Evolutionary conservation across 2,329 filamentous ascomycete genomes (phyloP).

Genomic region (Aspergillus persii): DNA sequence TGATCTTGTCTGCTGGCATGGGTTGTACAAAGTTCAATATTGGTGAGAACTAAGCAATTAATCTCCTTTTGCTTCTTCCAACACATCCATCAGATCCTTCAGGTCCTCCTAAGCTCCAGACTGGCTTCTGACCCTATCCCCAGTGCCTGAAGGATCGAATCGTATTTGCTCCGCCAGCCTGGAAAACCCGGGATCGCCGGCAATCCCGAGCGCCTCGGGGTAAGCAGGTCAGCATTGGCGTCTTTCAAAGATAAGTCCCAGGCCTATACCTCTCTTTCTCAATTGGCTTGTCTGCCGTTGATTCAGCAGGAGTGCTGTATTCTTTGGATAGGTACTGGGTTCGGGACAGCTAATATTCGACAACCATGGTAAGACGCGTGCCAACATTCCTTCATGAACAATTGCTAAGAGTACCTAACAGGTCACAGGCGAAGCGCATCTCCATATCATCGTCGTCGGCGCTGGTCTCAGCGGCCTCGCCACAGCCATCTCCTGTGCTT

Average conservation of each 20-base stretch:
- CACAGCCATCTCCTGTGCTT: constrained; percentile 27
- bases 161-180: not conserved
- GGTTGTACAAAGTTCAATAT: too few species aligned
- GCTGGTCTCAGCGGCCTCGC: constrained; percentile 33
- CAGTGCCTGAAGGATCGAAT: not conserved
- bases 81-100: not conserved
- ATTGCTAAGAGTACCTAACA: not conserved
- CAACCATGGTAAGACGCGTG: not conserved
- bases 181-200: not conserved
- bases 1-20: too few species aligned
- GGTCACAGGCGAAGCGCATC: constrained; percentile 14
- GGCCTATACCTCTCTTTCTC: not conserved
- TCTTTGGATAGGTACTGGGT: not conserved
- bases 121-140: not conserved
- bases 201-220: not conserved
- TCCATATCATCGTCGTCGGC: constrained; percentile 29
- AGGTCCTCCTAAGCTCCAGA: not conserved
- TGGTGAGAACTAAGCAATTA: too few species aligned
- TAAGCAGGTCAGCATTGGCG: not conserved
- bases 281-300: not conserved
- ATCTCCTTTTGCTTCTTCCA: not conserved
- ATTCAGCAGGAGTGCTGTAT: not conserved
- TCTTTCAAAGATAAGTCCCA: not conserved
- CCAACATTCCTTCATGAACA: not conserved
- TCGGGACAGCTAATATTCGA: not conserved